Conservation (phyloP, 1,284 basidiomycete genomes). For the Rhodofomes roseus region DNA sequence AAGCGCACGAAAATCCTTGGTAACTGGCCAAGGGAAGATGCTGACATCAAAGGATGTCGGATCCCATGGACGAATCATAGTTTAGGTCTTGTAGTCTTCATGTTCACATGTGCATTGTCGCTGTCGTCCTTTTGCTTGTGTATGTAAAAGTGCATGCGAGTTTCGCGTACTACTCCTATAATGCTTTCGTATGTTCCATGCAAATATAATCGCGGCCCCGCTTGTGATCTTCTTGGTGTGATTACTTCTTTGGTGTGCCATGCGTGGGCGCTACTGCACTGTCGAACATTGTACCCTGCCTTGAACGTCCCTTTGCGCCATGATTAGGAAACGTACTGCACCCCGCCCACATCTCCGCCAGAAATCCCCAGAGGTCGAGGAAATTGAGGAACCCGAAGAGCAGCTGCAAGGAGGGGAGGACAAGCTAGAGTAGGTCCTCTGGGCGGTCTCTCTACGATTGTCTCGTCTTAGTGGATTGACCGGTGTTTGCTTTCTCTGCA, state of each 20-base stretch:
- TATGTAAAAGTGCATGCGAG: not conserved
- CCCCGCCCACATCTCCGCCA: conserved; percentile 51
- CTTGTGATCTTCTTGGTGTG: too few relatives aligned
- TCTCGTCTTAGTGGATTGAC: not conserved
- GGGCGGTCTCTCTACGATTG: conserved; percentile 5
- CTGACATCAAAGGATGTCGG: not conserved
- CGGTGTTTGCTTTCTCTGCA: conserved; percentile 22
- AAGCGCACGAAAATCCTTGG: not conserved
- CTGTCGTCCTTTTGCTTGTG: not conserved
- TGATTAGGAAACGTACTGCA: conserved; percentile 65
- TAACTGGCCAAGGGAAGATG: not conserved
- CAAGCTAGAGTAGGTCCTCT: conserved; percentile 45
- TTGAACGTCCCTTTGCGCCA: too few relatives aligned
- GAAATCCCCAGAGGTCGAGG: conserved; percentile 38
- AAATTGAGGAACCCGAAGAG: conserved; percentile 22
- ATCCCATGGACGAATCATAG: not conserved
- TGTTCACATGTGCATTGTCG: not conserved
- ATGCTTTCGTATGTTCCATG: not conserved
- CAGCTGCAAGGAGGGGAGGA: conserved; percentile 39
- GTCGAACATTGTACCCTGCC: not conserved
- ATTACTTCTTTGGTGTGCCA: not conserved
- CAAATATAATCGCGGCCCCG: not conserved
- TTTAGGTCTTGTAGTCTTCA: not conserved
- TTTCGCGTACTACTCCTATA: not conserved
- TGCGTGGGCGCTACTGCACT: not conserved